These are phyloP conservation scores for Cymodocea nodosa DNA, from an alignment of 116 monocot species.

Conservation along the genomic window DNA sequence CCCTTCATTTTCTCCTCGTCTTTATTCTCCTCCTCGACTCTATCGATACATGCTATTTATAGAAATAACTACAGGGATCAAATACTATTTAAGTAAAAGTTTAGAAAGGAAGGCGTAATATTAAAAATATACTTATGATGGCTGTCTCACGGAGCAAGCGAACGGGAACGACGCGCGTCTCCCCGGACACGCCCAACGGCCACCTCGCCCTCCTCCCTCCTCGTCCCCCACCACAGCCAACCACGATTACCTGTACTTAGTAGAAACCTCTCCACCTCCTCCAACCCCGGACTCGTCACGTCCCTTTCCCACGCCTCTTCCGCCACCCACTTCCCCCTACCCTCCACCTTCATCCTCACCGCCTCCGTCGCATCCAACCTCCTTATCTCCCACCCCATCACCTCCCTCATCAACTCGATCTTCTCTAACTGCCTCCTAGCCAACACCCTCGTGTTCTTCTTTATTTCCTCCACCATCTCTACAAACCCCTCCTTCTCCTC, in stretches of 20 bases:
- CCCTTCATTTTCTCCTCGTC: too few relatives aligned
- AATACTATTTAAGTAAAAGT: too few relatives aligned
- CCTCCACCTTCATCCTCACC: slow-evolving; percentile 27
- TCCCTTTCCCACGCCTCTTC: slow-evolving; percentile 39
- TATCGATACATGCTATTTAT: not conserved
- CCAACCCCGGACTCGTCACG: slow-evolving; percentile 30
- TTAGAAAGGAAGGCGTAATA: not conserved
- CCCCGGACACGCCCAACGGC: too few relatives aligned
- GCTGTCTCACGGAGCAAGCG: too few relatives aligned
- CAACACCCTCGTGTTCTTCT: slow-evolving; percentile 38
- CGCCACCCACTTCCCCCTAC: slow-evolving; percentile 4
- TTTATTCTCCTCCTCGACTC: too few relatives aligned
- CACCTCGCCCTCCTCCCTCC: too few relatives aligned
- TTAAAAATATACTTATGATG: not conserved
- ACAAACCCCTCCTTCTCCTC: slow-evolving; percentile 18
- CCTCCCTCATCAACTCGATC: slow-evolving; percentile 27
- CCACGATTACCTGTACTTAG: slow-evolving; percentile 3
- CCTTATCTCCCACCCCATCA: slow-evolving; percentile 29
- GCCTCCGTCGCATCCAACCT: slow-evolving; percentile 44
- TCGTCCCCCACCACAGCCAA: not conserved
- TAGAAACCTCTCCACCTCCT: slow-evolving; percentile 26
- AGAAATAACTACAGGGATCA: not conserved
- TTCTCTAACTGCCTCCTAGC: slow-evolving; percentile 43
- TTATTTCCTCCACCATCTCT: slow-evolving; percentile 14
- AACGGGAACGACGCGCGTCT: too few relatives aligned